Conservation (phyloP, 2,329 filamentous ascomycete species). For the Xylariaceae sp. region DNA sequence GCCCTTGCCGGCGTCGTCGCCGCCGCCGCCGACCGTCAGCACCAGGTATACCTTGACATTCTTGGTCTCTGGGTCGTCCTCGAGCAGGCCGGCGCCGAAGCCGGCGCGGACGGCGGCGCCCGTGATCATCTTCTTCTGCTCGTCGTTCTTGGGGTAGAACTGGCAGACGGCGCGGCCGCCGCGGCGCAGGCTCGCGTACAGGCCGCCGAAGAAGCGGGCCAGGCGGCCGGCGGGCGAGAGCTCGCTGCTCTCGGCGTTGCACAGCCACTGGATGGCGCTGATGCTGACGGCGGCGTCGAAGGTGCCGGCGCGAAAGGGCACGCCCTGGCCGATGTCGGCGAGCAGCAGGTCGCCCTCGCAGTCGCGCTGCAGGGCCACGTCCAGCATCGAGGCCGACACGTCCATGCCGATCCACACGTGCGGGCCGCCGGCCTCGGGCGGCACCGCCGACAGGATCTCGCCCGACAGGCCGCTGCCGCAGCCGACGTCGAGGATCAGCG, state of each 20-base stretch:
- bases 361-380: conserved; percentile 82
- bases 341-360: conserved; percentile 91
- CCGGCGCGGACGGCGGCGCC: conserved; percentile 85
- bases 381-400: conserved; percentile 92
- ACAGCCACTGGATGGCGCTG: conserved; percentile 96
- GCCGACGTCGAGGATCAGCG: conserved; percentile 90
- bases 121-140: conserved; percentile 86
- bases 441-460: conserved; percentile 76
- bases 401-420: conserved; percentile 99
- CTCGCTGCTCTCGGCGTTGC: conserved; percentile 85
- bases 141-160: conserved; percentile 95
- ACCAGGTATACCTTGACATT: conserved; percentile 95
- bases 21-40: conserved; percentile 74
- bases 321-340: conserved; percentile 89
- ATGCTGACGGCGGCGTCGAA: conserved; percentile 97
- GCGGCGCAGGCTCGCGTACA: conserved; percentile 76
- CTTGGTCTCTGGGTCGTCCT: conserved; percentile 95
- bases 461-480: conserved; percentile 92
- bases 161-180: conserved; percentile 91
- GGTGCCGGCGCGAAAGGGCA: conserved; percentile 83
- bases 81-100: conserved; percentile 88
- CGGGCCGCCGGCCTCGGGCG: conserved; percentile 66
- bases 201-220: conserved; percentile 80
- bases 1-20: conserved; percentile 37
- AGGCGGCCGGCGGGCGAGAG: conserved; percentile 73